A percentile compares a stretch with the other conserved stretches of the same genome.
These are phyloP conservation scores for Yamadazyma mexicana DNA, from an alignment of 1,139 yeast species.

Conservation along the genomic window DNA sequence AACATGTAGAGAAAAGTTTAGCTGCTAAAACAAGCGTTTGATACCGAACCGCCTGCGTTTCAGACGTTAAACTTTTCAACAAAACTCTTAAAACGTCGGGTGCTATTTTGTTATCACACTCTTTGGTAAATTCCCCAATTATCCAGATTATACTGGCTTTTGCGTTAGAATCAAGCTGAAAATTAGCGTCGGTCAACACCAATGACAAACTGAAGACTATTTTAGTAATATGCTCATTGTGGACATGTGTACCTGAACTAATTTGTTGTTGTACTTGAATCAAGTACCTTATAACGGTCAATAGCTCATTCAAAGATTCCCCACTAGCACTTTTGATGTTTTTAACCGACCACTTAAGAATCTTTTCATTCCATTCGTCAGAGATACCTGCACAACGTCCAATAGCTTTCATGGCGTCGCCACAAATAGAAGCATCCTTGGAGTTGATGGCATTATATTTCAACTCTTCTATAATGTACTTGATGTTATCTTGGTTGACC, in stretches of 20 bases:
- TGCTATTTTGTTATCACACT: constrained; percentile 49
- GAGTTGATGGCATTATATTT: constrained; percentile 59
- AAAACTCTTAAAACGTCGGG: constrained; percentile 75
- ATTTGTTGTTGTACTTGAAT: constrained; percentile 54
- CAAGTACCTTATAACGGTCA: constrained; percentile 68
- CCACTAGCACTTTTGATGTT: constrained; percentile 31
- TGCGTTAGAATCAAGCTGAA: constrained; percentile 50
- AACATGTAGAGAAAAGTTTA: constrained; percentile 60
- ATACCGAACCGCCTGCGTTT: constrained; percentile 60
- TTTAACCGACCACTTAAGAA: constrained; percentile 44
- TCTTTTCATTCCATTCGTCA: constrained; percentile 32
- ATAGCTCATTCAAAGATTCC: constrained; percentile 53
- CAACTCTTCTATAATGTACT: constrained; percentile 60
- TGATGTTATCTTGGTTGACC: constrained; percentile 52
- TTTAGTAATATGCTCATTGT: constrained; percentile 31
- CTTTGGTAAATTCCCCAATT: constrained; percentile 72
- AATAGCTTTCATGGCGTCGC: constrained; percentile 58
- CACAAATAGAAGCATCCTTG: constrained; percentile 34
- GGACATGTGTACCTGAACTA: constrained; percentile 8
- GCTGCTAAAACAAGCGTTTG: constrained; percentile 76
- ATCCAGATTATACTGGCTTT: constrained; percentile 88
- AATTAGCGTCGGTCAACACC: constrained; percentile 24
- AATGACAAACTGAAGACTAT: constrained; percentile 40
- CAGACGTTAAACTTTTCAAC: constrained; percentile 56
- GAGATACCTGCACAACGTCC: constrained; percentile 51